Conservation (phyloP, 495 filamentous ascomycete species). For the Bombardia bombarda region DNA sequence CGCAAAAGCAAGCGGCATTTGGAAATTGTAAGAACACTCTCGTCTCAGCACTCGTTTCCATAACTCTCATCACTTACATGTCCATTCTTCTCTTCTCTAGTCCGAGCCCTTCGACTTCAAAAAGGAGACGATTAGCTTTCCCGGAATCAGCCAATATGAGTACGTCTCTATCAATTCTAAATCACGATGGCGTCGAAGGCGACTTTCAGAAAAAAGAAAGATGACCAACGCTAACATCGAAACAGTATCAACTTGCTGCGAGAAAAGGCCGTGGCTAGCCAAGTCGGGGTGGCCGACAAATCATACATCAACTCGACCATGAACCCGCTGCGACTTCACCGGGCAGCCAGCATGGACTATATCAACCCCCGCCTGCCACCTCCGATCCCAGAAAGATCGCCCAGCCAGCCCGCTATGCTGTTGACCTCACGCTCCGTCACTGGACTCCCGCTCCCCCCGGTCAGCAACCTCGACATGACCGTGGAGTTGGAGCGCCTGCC, state of each 20-base stretch:
- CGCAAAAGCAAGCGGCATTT: constrained; percentile 13
- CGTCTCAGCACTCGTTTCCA: not conserved
- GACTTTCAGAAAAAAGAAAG: too few relatives aligned
- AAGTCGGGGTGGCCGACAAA: constrained; percentile 20
- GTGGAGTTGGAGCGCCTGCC: too few relatives aligned
- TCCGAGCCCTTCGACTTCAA: constrained; percentile 41
- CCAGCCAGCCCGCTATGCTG: too few relatives aligned
- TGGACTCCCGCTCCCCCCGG: too few relatives aligned
- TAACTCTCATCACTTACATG: not conserved
- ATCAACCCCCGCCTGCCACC: not conserved
- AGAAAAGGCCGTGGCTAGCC: constrained; percentile 33
- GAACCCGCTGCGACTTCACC: not conserved
- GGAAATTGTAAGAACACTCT: constrained; percentile 15
- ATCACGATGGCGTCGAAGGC: too few relatives aligned
- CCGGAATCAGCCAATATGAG: constrained; percentile 37
- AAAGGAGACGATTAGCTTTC: constrained; percentile 26
- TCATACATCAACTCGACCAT: not conserved
- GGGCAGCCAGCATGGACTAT: not conserved
- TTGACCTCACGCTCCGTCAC: too few relatives aligned
- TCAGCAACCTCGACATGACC: too few relatives aligned
- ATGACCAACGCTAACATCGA: not conserved
- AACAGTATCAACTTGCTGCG: constrained; percentile 29
- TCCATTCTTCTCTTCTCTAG: constrained; percentile 12
- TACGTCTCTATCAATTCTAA: constrained; percentile 15
- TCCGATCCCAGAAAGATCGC: not conserved